Percentiles rank a stretch among this genome's conserved stretches.
Evolutionary conservation across 345 rosid species (phyloP).

Genomic region (Eucalyptus decipiens): DNA sequence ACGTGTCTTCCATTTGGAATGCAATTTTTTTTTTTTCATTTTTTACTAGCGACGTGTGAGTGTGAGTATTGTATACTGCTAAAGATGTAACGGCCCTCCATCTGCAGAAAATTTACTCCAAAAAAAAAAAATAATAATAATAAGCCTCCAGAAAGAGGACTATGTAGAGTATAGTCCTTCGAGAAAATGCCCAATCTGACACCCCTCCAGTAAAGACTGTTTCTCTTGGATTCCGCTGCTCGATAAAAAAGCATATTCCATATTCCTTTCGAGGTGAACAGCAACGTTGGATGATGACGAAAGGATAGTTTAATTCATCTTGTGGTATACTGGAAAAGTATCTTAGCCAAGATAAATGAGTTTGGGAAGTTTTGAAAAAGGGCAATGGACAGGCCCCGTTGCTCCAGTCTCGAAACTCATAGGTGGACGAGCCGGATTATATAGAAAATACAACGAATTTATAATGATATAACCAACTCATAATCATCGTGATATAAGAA

Average conservation of each 20-base stretch:
- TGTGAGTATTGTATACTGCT: too few species aligned
- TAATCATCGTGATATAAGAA: not conserved
- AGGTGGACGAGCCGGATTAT: not conserved
- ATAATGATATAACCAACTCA: not conserved
- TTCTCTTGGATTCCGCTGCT: not conserved
- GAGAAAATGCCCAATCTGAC: not conserved
- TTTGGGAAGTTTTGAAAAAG: not conserved
- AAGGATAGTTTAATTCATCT: not conserved
- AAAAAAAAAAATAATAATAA: too few species aligned
- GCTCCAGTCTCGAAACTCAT: not conserved
- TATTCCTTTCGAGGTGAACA: not conserved
- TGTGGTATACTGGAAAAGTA: not conserved
- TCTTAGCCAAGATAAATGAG: not conserved
- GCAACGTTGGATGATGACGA: not conserved
- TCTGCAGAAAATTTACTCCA: too few species aligned
- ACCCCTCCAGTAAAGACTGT: not conserved
- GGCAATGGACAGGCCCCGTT: not conserved
- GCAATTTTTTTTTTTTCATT: too few species aligned
- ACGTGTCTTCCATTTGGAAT: too few species aligned
- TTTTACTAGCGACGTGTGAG: too few species aligned
- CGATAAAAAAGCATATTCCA: not conserved
- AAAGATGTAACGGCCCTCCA: too few species aligned
- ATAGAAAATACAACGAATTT: rapidly evolving
- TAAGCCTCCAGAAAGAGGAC: not conserved
- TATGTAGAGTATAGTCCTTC: not conserved